Conservation (phyloP, 352 stramenopile genomes). For the Globisporangium viniferum region DNA sequence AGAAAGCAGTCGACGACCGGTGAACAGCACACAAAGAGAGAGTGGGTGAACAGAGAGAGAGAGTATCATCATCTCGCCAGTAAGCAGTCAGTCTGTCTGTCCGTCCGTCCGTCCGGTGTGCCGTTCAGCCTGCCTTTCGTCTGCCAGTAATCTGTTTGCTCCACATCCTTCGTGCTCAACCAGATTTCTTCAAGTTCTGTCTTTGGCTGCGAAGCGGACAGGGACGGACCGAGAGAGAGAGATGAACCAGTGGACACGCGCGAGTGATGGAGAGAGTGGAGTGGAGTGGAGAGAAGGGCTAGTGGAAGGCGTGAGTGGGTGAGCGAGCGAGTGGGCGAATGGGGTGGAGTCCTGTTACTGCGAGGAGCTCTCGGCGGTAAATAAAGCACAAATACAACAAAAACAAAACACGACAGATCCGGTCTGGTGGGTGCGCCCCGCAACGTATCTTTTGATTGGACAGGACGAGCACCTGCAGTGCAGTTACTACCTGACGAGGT, state of each 20-base stretch:
- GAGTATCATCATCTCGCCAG: neutral
- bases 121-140: neutral
- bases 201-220: neutral
- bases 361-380: neutral
- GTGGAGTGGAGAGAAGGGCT: too few relatives aligned
- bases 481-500: neutral
- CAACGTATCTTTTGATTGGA: neutral
- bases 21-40: neutral
- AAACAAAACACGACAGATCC: slow-evolving; percentile 3
- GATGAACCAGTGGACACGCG: neutral
- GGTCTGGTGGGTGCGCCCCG: neutral
- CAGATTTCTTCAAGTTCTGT: slow-evolving; percentile 4
- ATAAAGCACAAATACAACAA: neutral
- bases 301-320: neutral
- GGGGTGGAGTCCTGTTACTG: neutral
- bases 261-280: neutral
- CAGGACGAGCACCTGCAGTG: neutral
- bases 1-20: slow-evolving; percentile 1
- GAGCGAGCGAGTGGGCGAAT: neutral
- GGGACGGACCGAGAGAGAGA: neutral
- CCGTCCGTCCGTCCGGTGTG: neutral
- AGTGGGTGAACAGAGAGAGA: neutral
- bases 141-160: neutral
- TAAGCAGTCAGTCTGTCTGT: neutral
- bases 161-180: neutral